Conservation (phyloP, 176 grass and related monocot genomes). For the Triticum aestivum region DNA sequence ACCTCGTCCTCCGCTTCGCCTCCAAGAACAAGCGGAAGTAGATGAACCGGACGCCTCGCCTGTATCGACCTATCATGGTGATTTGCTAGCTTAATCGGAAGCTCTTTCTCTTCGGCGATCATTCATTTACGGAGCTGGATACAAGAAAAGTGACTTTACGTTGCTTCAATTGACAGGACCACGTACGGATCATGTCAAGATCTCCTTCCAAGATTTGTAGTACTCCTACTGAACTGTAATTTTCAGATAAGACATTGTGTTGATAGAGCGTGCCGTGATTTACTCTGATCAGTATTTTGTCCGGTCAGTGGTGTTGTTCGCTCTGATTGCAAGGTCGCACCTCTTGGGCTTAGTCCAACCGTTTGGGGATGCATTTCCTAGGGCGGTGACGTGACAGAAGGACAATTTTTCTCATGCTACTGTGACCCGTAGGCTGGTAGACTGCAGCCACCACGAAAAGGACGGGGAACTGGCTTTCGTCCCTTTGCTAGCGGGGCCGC, state of each 20-base stretch:
- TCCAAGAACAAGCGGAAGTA: slow-evolving; percentile 74
- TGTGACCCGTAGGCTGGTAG: neutral
- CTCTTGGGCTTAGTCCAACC: neutral
- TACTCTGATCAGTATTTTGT: neutral
- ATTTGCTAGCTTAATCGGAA: too few species aligned
- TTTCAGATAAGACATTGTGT: neutral
- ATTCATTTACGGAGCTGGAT: neutral
- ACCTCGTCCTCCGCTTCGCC: slow-evolving; percentile 61
- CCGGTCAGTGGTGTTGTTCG: neutral
- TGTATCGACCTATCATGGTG: too few species aligned
- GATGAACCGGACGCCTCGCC: neutral
- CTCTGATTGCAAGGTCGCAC: neutral
- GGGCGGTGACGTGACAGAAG: neutral
- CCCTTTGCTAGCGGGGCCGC: too few species aligned
- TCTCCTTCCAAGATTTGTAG: neutral
- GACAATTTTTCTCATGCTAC: neutral
- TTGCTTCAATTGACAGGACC: neutral
- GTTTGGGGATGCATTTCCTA: neutral
- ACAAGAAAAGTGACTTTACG: too few species aligned
- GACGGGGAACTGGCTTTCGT: neutral
- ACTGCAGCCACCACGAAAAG: neutral
- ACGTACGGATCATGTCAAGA: neutral
- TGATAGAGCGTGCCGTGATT: neutral
- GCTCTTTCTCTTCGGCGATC: too few species aligned
- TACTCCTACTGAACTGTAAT: neutral